Evolutionary conservation across 2,329 filamentous ascomycete species (phyloP).

Genomic region (Calycina marina): DNA sequence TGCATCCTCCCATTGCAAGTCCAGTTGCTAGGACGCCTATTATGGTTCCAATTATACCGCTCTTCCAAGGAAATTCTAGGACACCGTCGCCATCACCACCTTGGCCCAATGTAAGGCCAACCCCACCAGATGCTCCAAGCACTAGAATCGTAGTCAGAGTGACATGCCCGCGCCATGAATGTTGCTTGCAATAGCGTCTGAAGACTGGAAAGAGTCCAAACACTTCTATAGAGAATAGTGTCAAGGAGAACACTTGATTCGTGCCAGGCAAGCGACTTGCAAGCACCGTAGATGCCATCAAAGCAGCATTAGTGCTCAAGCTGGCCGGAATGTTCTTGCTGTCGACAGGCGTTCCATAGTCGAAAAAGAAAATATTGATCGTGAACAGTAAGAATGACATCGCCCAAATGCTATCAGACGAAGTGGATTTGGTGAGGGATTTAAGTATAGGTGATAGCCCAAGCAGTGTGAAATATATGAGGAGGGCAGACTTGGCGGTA

Average conservation of each 20-base stretch:
- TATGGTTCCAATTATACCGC: constrained; percentile 47
- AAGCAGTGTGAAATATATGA: constrained; percentile 86
- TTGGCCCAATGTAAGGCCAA: constrained; percentile 45
- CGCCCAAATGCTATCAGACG: constrained; percentile 91
- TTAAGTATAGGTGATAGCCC: constrained; percentile 92
- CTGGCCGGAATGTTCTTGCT: constrained; percentile 33
- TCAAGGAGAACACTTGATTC: constrained; percentile 86
- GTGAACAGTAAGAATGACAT: constrained; percentile 85
- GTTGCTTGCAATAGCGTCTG: constrained; percentile 69
- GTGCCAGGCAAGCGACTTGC: constrained; percentile 81
- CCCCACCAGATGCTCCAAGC: constrained; percentile 62
- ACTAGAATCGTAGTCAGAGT: constrained; percentile 63
- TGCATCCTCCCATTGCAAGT: constrained; percentile 79
- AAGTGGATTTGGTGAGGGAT: constrained; percentile 85
- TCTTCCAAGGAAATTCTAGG: constrained; percentile 28
- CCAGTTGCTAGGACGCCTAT: constrained; percentile 62
- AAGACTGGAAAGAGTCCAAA: constrained; percentile 98
- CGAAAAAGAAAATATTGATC: constrained; percentile 96
- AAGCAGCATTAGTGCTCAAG: constrained; percentile 83
- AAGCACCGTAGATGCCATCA: constrained; percentile 92
- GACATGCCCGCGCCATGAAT: constrained; percentile 71
- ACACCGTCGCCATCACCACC: constrained; percentile 37
- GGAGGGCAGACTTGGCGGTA: constrained; percentile 79
- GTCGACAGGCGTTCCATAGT: constrained; percentile 51
- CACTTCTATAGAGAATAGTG: constrained; percentile 91